Base-by-base conservation (phyloP, 306 rosid genomes). In the Acacia acuminata region DNA sequence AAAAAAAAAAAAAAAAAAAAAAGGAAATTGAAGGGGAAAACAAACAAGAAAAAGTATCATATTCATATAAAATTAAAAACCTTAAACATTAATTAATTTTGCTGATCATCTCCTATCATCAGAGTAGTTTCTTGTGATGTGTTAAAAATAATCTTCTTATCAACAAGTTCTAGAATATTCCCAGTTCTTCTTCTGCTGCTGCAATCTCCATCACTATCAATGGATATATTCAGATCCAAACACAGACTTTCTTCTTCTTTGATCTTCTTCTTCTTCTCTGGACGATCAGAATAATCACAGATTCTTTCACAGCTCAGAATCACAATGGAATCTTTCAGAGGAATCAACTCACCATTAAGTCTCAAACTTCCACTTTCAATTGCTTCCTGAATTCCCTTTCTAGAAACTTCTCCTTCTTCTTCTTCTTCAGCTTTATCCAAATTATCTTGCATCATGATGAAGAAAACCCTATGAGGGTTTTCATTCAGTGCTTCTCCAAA, bases 391-490 rank as follows among this genome's bases (percentile, higher is more conserved):
- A 92, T 44, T 79, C 96, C 92, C 89, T 86, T 90, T 73, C 76
- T 88, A 45, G 97, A 88, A 81, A 74, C 78, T 47, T 50, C 53
- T 10, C 85, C 30, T 79, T 32, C 30, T 79, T 32, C 36, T 3
- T 27, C 51, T 36, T 85, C 22, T 79, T 94, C 97, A 55, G 85
- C 89, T 77, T 86, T 88, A 1, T 94, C 94, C 42, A 87, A 67
- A 25, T 38, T 1, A 38, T 92, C 98, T 86, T 92, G 95, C 91
- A 94, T 77, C 90, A 94, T 77, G 82, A 92, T 8, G 65, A 58
- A 86, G 87, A 94, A 92, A 81, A 94, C 93, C 82, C 98, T 84
- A 32, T 89, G 95, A 17, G 98, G 97, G 22, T 90, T 94, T 80
- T 94, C 96, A 87, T 94, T 91, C 56, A 86, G 74, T 38, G 92